Evolutionary conservation across 805 yeast species (phyloP).

Genomic region (Kuraishia cidri): DNA sequence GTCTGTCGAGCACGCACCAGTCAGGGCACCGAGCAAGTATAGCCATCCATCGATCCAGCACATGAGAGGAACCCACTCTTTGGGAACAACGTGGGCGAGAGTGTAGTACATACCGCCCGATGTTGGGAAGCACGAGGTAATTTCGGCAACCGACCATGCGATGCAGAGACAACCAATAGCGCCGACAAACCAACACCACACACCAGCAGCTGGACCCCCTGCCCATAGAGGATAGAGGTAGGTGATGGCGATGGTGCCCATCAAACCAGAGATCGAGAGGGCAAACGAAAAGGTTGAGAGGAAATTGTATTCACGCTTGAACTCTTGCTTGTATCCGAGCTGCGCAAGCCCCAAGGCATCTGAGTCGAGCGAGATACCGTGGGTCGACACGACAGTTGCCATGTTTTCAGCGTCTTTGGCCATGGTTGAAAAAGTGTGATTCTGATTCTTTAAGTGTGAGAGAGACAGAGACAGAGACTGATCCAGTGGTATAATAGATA

Average conservation of each 20-base stretch:
- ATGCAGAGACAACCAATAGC: slow-evolving; percentile 43
- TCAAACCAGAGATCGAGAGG: slow-evolving; percentile 53
- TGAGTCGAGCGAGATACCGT: slow-evolving; percentile 14
- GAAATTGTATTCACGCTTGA: slow-evolving; percentile 47
- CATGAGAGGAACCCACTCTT: slow-evolving; percentile 36
- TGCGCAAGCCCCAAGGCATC: slow-evolving; percentile 24
- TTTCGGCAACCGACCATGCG: slow-evolving; percentile 41
- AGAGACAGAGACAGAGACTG: too few relatives aligned
- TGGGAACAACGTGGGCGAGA: slow-evolving; percentile 38
- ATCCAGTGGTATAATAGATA: too few relatives aligned
- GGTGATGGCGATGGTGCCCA: slow-evolving; percentile 55
- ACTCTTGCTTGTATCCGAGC: slow-evolving; percentile 56
- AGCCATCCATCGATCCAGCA: slow-evolving; percentile 50
- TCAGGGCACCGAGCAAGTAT: slow-evolving; percentile 36
- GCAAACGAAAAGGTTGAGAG: slow-evolving; percentile 58
- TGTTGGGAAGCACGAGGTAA: slow-evolving; percentile 43
- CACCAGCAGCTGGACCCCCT: slow-evolving; percentile 56
- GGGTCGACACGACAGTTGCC: slow-evolving; percentile 8
- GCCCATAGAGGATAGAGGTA: slow-evolving; percentile 34
- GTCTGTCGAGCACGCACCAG: slow-evolving; percentile 43
- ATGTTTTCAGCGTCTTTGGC: slow-evolving; percentile 9
- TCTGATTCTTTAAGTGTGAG: too few relatives aligned
- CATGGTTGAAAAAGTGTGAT: not conserved
- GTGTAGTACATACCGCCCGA: slow-evolving; percentile 43
- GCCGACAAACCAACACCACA: slow-evolving; percentile 57